A percentile compares a stretch with the other conserved stretches of the same genome.
Evolutionary conservation across 2,329 filamentous ascomycete genomes (phyloP).

Genomic region (Colletotrichum magnum): DNA sequence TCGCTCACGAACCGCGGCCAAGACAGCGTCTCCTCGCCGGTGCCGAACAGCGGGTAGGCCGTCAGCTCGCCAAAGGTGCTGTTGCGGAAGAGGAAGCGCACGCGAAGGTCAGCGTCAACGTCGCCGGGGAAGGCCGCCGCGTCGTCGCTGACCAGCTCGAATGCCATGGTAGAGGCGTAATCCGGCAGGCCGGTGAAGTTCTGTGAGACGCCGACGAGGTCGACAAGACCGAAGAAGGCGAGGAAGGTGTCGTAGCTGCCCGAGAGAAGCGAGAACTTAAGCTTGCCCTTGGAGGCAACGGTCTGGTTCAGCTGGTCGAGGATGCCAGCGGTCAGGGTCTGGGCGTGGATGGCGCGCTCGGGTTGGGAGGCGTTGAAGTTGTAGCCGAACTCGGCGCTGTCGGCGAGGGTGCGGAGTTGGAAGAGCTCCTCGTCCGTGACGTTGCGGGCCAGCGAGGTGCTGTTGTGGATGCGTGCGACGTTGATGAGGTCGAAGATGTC

Average conservation of each 20-base stretch:
- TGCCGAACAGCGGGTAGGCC: conserved; percentile 50
- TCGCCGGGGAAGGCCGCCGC: conserved; percentile 46
- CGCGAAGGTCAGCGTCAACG: conserved; percentile 45
- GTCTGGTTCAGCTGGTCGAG: conserved; percentile 51
- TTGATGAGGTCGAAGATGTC: conserved; percentile 54
- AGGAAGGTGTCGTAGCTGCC: conserved; percentile 55
- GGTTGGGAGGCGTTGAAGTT: conserved; percentile 50
- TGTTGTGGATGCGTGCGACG: conserved; percentile 51
- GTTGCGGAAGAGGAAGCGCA: conserved; percentile 54
- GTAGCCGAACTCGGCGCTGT: conserved; percentile 49
- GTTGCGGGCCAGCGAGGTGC: conserved; percentile 48
- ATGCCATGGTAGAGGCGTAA: conserved; percentile 54
- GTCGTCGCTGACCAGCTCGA: conserved; percentile 50
- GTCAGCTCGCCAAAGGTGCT: conserved; percentile 48
- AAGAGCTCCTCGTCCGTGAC: conserved; percentile 50
- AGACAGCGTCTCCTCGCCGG: conserved; percentile 45
- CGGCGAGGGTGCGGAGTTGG: conserved; percentile 51
- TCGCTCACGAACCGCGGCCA: conserved; percentile 48
- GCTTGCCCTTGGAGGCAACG: conserved; percentile 46
- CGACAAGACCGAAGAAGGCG: conserved; percentile 51
- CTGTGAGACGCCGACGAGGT: conserved; percentile 45
- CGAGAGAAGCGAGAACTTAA: conserved; percentile 52
- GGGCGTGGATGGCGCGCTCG: conserved; percentile 48
- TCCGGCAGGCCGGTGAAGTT: conserved; percentile 52
- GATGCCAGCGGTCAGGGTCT: conserved; percentile 49